A percentile compares a stretch with the other conserved stretches of the same genome.
phyloP scores from a whole-genome alignment of 169 alveolate genomes.

The Cryptosporidium canis region DNA sequence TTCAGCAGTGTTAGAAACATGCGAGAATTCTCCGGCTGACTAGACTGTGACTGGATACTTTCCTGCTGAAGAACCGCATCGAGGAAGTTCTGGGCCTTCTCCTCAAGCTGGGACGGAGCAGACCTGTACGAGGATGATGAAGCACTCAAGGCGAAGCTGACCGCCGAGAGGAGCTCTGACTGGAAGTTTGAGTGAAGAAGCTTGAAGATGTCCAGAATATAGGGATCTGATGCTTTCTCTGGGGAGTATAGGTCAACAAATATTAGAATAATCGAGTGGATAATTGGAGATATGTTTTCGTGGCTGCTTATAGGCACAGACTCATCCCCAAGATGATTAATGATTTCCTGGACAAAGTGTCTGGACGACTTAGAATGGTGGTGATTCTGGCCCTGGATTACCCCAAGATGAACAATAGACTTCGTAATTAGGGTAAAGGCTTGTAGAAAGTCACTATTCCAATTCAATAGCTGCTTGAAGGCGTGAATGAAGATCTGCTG shows the following conservation, averaged over 20 bases:
- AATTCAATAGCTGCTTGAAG: neutral
- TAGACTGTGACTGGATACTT: neutral
- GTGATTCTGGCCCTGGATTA: neutral
- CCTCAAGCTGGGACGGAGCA: neutral
- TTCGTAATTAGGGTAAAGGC: slow-evolving; percentile 4
- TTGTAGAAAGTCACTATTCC: slow-evolving; percentile 49
- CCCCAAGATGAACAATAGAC: slow-evolving; percentile 21
- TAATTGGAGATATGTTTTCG: neutral
- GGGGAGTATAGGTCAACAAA: slow-evolving; percentile 1
- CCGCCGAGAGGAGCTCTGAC: slow-evolving; percentile 19
- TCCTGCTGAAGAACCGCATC: slow-evolving; percentile 1
- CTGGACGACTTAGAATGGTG: neutral
- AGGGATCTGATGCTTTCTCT: neutral
- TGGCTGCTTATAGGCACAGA: neutral
- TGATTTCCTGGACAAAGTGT: neutral
- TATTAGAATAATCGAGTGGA: neutral
- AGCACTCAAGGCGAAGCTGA: slow-evolving; percentile 15
- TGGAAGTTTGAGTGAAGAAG: neutral
- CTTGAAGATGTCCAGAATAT: neutral
- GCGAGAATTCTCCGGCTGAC: neutral
- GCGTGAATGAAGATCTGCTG: neutral
- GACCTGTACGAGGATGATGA: neutral
- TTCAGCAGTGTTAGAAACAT: slow-evolving; percentile 18
- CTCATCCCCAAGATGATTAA: neutral
- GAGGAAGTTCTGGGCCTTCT: slow-evolving; percentile 6